Percentiles rank a stretch among this genome's conserved stretches.
phyloP scores from a whole-genome alignment of 1,284 basidiomycete genomes.

The Sanghuangporus baumii region DNA sequence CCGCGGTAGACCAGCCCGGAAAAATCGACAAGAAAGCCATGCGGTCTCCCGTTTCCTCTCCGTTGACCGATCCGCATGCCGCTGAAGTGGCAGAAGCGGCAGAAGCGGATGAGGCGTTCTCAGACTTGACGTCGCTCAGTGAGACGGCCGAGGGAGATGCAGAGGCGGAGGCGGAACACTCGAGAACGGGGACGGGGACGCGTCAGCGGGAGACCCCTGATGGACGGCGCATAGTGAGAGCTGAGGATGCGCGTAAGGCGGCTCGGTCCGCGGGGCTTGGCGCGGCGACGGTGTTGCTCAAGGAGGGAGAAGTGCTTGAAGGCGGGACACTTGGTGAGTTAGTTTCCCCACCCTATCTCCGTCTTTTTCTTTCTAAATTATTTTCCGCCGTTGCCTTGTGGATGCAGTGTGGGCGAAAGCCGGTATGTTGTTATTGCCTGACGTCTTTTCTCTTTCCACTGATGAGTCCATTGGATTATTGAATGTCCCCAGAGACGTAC shows the following conservation, averaged over 20 bases:
- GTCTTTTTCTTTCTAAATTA: conserved; percentile 7
- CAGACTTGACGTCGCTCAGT: background rate
- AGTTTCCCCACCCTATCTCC: background rate
- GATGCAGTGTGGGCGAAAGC: conserved; percentile 60
- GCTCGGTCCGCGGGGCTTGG: conserved; percentile 6
- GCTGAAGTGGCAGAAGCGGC: background rate
- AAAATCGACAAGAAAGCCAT: background rate
- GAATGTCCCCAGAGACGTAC: conserved; percentile 39
- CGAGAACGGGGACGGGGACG: background rate
- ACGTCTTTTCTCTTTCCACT: background rate
- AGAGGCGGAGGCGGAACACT: background rate
- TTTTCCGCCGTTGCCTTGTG: background rate
- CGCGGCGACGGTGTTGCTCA: conserved; percentile 23
- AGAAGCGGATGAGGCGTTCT: background rate
- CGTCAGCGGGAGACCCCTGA: background rate
- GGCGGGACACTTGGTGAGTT: conserved; percentile 34
- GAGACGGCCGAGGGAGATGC: background rate
- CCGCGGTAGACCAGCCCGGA: background rate
- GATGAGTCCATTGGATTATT: background rate
- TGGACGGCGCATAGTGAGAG: background rate
- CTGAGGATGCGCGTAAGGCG: conserved; percentile 9
- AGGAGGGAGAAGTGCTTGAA: conserved; percentile 28
- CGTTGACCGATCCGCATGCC: background rate
- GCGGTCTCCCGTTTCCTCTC: background rate
- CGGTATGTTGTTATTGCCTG: conserved; percentile 32